Evolutionary conservation across 306 rosid species (phyloP).

Genomic region (Castanea crenata): DNA sequence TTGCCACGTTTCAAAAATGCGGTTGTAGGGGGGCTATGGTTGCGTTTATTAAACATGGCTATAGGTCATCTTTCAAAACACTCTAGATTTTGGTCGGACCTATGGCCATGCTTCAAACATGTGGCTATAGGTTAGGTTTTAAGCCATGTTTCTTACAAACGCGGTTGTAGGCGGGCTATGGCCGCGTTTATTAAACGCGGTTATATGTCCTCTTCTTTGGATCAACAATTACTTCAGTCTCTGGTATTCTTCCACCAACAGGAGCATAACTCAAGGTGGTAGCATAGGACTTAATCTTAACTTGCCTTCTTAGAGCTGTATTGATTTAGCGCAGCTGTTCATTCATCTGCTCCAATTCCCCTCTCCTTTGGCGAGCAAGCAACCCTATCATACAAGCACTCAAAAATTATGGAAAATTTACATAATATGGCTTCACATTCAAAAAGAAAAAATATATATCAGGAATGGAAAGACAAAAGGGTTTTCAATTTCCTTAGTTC

Average conservation of each 20-base stretch:
- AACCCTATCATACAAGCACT: slow-evolving; percentile 49
- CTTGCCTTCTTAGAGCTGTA: slow-evolving; percentile 84
- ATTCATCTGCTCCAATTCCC: slow-evolving; percentile 68
- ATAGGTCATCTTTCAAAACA: too few species aligned
- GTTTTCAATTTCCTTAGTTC: too few species aligned
- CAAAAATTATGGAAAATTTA: slow-evolving; percentile 13
- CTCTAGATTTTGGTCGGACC: too few species aligned
- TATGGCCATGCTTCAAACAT: too few species aligned
- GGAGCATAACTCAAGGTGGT: slow-evolving; percentile 94
- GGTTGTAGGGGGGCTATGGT: too few species aligned
- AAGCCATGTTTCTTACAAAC: too few species aligned
- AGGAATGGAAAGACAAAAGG: not conserved
- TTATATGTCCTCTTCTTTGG: slow-evolving; percentile 43
- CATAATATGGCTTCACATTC: not conserved
- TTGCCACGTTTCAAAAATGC: too few species aligned
- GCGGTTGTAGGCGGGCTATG: too few species aligned
- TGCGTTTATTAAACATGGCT: too few species aligned
- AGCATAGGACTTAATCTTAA: slow-evolving; percentile 94
- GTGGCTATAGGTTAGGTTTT: too few species aligned
- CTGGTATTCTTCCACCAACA: slow-evolving; percentile 62
- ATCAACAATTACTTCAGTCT: slow-evolving; percentile 69
- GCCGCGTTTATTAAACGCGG: too few species aligned
- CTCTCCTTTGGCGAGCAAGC: slow-evolving; percentile 93
- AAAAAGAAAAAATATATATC: not conserved
- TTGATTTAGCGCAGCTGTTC: slow-evolving; percentile 93